A percentile compares a stretch with the other conserved stretches of the same genome.
Evolutionary conservation across 75 land plant genomes (phyloP).

Genomic region (Pinus taeda): DNA sequence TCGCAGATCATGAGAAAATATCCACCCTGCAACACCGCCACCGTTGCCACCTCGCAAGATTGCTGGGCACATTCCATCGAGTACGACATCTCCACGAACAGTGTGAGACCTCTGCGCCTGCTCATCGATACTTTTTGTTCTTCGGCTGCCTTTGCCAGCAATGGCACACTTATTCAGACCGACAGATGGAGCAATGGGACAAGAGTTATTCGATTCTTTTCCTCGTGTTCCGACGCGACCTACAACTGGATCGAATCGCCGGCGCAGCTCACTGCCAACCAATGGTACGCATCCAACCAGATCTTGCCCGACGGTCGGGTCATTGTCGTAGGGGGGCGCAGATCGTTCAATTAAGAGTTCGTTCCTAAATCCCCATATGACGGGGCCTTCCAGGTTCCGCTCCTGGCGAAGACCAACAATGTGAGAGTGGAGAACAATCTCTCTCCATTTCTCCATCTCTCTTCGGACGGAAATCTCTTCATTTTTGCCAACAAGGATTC

Average conservation of each 20-base stretch:
- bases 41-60: slow-evolving; percentile 23
- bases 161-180: slow-evolving; percentile 67
- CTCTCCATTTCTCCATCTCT: no score
- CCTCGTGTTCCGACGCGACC: slow-evolving; percentile 20
- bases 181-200: slow-evolving; percentile 57
- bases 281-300: slow-evolving; percentile 49
- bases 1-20: slow-evolving; percentile 27
- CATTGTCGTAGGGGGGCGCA: slow-evolving; percentile 59
- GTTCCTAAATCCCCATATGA: slow-evolving; percentile 9
- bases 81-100: slow-evolving; percentile 26
- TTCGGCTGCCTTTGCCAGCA: slow-evolving; percentile 52
- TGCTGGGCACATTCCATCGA: slow-evolving; percentile 76
- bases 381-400: background rate
- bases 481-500: no score
- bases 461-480: no score
- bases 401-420: no score
- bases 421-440: no score
- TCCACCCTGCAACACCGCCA: slow-evolving; percentile 19
- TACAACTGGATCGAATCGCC: slow-evolving; percentile 46
- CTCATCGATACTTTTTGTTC: slow-evolving; percentile 81
- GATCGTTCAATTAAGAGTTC: slow-evolving; percentile 33
- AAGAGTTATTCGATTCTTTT: slow-evolving; percentile 27
- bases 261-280: slow-evolving; percentile 6
- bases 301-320: slow-evolving; percentile 54
- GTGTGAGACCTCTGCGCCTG: slow-evolving; percentile 45